Percentiles rank a stretch among this genome's conserved stretches.
Conservation (phyloP, 2,329 filamentous ascomycete species). For the Sporothrix sp. region DNA sequence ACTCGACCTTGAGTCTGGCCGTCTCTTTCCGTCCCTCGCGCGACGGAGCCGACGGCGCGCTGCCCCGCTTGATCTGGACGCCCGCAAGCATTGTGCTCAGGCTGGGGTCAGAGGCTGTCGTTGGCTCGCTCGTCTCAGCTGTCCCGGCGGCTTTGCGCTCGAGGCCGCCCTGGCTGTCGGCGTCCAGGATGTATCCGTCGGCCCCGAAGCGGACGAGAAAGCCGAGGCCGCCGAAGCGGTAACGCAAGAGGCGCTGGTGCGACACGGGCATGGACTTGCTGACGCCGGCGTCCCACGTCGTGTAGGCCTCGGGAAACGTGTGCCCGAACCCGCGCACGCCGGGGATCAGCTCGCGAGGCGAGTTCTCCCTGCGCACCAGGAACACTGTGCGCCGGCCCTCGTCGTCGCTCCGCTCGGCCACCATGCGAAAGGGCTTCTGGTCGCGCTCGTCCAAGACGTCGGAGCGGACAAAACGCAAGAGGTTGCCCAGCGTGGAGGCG, state of each 20-base stretch:
- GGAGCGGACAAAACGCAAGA: background rate
- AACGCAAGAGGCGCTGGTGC: conserved; percentile 53
- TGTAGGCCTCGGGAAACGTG: conserved; percentile 56
- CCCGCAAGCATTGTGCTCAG: background rate
- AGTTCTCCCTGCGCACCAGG: conserved; percentile 52
- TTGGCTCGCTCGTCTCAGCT: no score
- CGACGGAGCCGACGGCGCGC: background rate
- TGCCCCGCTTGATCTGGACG: background rate
- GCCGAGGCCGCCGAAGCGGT: conserved; percentile 43
- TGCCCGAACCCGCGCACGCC: conserved; percentile 54
- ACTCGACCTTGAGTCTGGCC: conserved; percentile 9
- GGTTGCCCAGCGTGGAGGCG: conserved; percentile 48
- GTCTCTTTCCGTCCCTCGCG: background rate
- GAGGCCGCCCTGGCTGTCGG: no score
- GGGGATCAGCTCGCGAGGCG: conserved; percentile 45
- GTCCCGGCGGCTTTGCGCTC: no score
- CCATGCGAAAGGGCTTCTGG: background rate
- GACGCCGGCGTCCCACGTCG: conserved; percentile 48
- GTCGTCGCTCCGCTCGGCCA: background rate
- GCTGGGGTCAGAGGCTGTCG: no score
- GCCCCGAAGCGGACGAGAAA: conserved; percentile 46
- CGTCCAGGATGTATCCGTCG: conserved; percentile 42
- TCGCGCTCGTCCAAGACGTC: background rate
- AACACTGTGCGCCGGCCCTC: conserved; percentile 40
- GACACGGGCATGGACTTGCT: conserved; percentile 45